phyloP scores from a whole-genome alignment of 257 asterid genomes.

The Eustoma russellianum region DNA sequence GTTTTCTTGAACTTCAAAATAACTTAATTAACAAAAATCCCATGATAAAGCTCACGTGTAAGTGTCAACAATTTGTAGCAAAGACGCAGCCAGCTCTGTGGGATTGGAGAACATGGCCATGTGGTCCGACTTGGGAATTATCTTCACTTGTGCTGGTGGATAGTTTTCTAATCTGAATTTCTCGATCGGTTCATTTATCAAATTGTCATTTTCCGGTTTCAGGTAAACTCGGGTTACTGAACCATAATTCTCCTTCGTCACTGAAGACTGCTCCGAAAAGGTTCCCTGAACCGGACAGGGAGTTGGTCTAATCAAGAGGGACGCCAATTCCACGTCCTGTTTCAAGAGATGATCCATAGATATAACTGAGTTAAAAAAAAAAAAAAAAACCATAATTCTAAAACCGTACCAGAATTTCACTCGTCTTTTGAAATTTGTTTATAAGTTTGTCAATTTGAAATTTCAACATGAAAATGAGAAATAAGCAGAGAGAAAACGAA shows the following conservation, averaged over 20 bases:
- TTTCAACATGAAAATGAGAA: no score
- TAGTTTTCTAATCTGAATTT: neutral
- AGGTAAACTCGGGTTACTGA: neutral
- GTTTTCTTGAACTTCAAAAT: no score
- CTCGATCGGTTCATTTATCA: slow-evolving; percentile 2
- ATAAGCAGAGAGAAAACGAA: no score
- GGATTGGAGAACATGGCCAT: slow-evolving; percentile 1
- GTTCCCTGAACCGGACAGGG: neutral
- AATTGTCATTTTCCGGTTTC: neutral
- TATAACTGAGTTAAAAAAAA: no score
- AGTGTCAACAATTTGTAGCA: neutral
- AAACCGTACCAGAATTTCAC: no score
- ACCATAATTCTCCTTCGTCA: slow-evolving; percentile 2
- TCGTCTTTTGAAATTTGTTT: no score
- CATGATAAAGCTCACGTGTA: neutral
- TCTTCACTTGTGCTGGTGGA: neutral
- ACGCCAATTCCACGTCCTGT: slow-evolving; percentile 5
- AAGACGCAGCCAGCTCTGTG: neutral
- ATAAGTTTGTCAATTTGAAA: no score
- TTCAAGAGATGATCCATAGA: neutral
- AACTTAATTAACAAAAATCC: no score
- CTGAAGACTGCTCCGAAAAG: neutral
- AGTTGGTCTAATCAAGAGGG: neutral
- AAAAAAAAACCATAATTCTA: no score
- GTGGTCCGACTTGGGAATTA: neutral